Percentiles rank a stretch among this genome's conserved stretches.
Conservation (phyloP, 2,329 filamentous ascomycete genomes). For the Tolypocladium amazonense region DNA sequence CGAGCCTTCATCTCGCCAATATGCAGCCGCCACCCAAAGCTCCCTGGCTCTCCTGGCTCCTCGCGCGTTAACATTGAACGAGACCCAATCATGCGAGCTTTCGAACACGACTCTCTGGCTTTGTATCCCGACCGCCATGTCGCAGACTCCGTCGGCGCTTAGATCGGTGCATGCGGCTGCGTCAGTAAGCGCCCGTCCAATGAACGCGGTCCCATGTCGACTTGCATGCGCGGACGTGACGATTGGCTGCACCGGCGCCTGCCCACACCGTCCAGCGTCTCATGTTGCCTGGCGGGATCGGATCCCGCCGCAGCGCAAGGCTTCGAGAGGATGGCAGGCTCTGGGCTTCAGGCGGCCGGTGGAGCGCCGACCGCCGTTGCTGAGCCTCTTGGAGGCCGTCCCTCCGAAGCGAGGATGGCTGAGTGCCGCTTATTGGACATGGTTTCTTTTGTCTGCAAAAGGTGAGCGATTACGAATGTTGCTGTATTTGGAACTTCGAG, state of each 20-base stretch:
- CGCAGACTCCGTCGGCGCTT: background rate
- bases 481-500: background rate
- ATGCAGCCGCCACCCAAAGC: background rate
- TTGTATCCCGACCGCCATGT: background rate
- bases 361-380: background rate
- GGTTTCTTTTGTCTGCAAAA: background rate
- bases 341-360: background rate
- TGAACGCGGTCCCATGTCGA: background rate
- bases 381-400: background rate
- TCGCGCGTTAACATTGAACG: background rate
- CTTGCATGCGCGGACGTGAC: background rate
- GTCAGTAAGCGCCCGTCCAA: conserved; percentile 3
- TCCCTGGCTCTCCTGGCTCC: background rate
- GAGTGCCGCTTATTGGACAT: background rate
- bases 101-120: background rate
- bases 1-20: conserved; percentile 3
- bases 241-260: conserved; percentile 14
- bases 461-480: background rate
- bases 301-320: background rate
- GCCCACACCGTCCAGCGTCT: conserved; percentile 9
- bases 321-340: background rate
- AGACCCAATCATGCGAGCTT: conserved; percentile 1
- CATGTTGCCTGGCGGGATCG: conserved; percentile 1
- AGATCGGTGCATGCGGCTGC: background rate
- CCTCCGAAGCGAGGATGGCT: background rate